Evolutionary conservation across 495 filamentous ascomycete species (phyloP).

Genomic region (Xylaria curta): DNA sequence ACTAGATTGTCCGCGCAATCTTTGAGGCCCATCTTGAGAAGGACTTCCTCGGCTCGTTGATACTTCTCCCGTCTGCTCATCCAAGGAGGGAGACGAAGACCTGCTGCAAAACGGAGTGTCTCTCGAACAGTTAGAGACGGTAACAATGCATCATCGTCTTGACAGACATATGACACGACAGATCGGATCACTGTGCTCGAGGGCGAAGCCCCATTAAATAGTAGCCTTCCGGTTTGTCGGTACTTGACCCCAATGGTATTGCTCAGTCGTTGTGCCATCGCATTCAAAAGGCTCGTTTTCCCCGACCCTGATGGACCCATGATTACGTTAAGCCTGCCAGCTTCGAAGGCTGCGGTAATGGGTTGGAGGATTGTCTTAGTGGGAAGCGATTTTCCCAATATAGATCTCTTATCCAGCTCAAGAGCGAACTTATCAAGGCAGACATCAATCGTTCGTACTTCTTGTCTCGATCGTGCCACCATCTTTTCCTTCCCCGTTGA

Average conservation of each 20-base stretch:
- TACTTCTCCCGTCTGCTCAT: slow-evolving; percentile 70
- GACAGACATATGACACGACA: slow-evolving; percentile 75
- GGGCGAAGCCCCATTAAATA: slow-evolving; percentile 70
- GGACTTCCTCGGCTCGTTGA: slow-evolving; percentile 69
- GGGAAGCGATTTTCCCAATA: slow-evolving; percentile 50
- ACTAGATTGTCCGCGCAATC: slow-evolving; percentile 79
- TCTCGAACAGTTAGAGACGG: slow-evolving; percentile 77
- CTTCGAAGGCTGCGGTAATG: slow-evolving; percentile 65
- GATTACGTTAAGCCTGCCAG: slow-evolving; percentile 72
- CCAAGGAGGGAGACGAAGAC: slow-evolving; percentile 69
- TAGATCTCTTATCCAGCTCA: slow-evolving; percentile 63
- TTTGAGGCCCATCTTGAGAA: slow-evolving; percentile 76
- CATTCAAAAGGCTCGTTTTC: slow-evolving; percentile 73
- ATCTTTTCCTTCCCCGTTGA: slow-evolving; percentile 69
- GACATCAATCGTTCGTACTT: slow-evolving; percentile 64
- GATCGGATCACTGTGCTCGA: slow-evolving; percentile 69
- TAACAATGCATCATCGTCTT: slow-evolving; percentile 76
- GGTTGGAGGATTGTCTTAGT: slow-evolving; percentile 67
- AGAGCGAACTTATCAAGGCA: slow-evolving; percentile 65
- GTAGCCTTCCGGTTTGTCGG: slow-evolving; percentile 52
- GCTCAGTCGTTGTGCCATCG: slow-evolving; percentile 68
- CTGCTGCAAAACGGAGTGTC: slow-evolving; percentile 71
- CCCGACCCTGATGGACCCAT: slow-evolving; percentile 80
- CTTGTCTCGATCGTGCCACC: slow-evolving; percentile 52
- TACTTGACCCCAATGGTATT: slow-evolving; percentile 57